Conservation (phyloP, 164 flowering plant genomes). For the Paratinospora sagittata region DNA sequence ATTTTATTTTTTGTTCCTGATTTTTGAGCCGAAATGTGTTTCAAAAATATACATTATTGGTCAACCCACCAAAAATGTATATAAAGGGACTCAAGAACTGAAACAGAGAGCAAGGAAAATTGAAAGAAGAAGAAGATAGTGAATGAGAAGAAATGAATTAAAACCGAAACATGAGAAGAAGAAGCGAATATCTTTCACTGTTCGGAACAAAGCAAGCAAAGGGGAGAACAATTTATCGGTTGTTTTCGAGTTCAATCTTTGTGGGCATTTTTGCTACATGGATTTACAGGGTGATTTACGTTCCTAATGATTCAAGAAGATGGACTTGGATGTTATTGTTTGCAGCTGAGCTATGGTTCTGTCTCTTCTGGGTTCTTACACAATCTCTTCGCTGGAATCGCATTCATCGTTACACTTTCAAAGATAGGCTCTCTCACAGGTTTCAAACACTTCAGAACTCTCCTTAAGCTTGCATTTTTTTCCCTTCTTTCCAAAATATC, state of each 20-base stretch:
- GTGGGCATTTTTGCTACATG: slow-evolving; percentile 21
- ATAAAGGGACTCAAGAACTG: too few species aligned
- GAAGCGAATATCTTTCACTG: slow-evolving; percentile 9
- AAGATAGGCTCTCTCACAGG: slow-evolving; percentile 39
- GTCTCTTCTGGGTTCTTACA: slow-evolving; percentile 32
- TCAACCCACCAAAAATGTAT: too few species aligned
- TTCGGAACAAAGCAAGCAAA: slow-evolving; percentile 23
- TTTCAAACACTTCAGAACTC: slow-evolving; percentile 6
- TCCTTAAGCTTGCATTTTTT: background rate
- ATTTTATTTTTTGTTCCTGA: too few species aligned
- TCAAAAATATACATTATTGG: too few species aligned
- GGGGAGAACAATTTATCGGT: slow-evolving; percentile 9
- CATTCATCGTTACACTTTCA: slow-evolving; percentile 28
- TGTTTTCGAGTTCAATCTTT: slow-evolving; percentile 19
- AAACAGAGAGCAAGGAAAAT: too few species aligned
- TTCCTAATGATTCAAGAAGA: slow-evolving; percentile 16
- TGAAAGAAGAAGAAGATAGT: too few species aligned
- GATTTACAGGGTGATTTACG: slow-evolving; percentile 22
- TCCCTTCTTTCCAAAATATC: background rate
- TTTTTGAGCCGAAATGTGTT: too few species aligned
- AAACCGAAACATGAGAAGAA: too few species aligned
- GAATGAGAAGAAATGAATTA: too few species aligned
- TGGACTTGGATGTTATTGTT: slow-evolving; percentile 36
- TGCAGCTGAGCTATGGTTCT: slow-evolving; percentile 36
- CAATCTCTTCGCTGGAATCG: slow-evolving; percentile 29